Percentiles rank a stretch among this genome's conserved stretches.
Evolutionary conservation across 371 early-diverging fungal genomes (phyloP).

Genomic region (Nematocida ironsii): DNA sequence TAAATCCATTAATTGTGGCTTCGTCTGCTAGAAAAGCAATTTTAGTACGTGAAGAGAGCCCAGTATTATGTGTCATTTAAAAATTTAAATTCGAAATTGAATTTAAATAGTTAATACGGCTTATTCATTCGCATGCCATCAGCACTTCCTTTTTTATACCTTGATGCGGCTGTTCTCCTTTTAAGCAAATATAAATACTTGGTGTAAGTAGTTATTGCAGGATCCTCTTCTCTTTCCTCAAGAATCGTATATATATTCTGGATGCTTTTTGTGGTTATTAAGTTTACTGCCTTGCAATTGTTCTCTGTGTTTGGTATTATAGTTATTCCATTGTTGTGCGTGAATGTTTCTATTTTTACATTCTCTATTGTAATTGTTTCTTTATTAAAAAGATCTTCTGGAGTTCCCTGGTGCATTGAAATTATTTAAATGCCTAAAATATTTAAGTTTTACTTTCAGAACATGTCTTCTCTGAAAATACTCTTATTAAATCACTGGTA

Average conservation of each 20-base stretch:
- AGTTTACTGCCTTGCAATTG: constrained; percentile 6
- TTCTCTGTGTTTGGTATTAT: constrained; percentile 7
- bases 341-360: neutral
- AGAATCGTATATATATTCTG: constrained; percentile 27
- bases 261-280: constrained; percentile 1
- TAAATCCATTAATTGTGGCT: constrained; percentile 67
- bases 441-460: neutral
- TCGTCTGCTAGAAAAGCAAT: constrained; percentile 69
- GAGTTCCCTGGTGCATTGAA: constrained; percentile 2
- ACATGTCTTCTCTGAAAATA: too few species aligned
- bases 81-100: constrained; percentile 9
- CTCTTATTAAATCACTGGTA: too few species aligned
- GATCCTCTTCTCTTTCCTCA: constrained; percentile 4
- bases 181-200: constrained; percentile 34
- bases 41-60: constrained; percentile 48
- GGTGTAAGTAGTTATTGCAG: neutral
- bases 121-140: neutral
- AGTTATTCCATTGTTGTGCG: constrained; percentile 35
- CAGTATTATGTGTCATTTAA: constrained; percentile 10
- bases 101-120: neutral
- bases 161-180: neutral
- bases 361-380: constrained; percentile 7
- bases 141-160: neutral
- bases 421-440: constrained; percentile 12
- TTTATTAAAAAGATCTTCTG: constrained; percentile 19